phyloP scores from a whole-genome alignment of 257 asterid genomes.

The Fraxinus pennsylvanica region DNA sequence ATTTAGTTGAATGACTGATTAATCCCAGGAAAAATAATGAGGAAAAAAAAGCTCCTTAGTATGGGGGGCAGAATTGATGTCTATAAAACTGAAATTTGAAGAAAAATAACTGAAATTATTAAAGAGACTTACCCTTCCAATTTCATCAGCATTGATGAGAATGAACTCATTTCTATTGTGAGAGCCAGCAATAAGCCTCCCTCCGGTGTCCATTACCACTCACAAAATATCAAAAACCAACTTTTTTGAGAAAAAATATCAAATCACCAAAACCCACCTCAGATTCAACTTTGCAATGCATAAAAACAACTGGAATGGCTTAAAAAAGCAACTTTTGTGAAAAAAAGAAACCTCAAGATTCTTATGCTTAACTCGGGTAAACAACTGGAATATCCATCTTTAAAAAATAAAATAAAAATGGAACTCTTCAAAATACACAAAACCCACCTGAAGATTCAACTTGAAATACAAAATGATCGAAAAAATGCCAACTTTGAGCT shows the following conservation, averaged over 20 bases:
- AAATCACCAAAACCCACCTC: constrained; percentile 35
- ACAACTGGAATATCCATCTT: constrained; percentile 18
- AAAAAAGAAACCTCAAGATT: constrained; percentile 15
- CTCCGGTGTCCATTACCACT: constrained; percentile 78
- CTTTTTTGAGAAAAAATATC: constrained; percentile 16
- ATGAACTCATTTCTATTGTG: constrained; percentile 79
- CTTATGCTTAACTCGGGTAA: constrained; percentile 23
- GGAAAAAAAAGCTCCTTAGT: constrained; percentile 6
- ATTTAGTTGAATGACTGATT: neutral
- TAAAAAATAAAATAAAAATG: neutral
- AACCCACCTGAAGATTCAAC: constrained; percentile 47
- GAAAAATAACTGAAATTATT: constrained; percentile 24
- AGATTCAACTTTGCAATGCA: constrained; percentile 16
- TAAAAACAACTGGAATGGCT: constrained; percentile 23
- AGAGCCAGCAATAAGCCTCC: constrained; percentile 85
- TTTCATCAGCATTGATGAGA: constrained; percentile 80
- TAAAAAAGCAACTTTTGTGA: neutral
- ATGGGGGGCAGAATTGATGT: neutral
- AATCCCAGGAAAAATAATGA: neutral
- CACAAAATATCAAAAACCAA: constrained; percentile 25
- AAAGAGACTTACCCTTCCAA: constrained; percentile 57
- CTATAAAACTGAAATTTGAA: constrained; percentile 6
- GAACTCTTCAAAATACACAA: constrained; percentile 14
- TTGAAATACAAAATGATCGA: constrained; percentile 34
- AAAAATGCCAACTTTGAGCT: constrained; percentile 32